phyloP scores from a whole-genome alignment of 2,329 filamentous ascomycete species.

The Alternaria infectoria region DNA sequence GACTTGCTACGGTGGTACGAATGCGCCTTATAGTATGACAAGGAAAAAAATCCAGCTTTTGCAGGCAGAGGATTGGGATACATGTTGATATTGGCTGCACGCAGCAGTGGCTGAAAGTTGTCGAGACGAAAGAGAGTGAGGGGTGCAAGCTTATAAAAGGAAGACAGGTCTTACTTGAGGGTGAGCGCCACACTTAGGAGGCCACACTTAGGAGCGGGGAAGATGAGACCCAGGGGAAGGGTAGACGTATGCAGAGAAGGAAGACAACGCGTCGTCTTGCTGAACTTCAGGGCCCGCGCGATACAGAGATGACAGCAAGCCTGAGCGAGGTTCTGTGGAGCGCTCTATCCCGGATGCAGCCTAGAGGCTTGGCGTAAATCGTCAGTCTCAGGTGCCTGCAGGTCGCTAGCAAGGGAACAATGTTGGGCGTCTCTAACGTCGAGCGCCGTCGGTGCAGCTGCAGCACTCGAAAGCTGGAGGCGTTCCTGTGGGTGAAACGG shows the following conservation, averaged over 20 bases:
- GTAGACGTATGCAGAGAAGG: constrained; percentile 33
- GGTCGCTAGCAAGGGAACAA: constrained; percentile 10
- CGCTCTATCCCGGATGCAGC: constrained; percentile 26
- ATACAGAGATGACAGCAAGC: constrained; percentile 36
- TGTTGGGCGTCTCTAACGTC: constrained; percentile 15
- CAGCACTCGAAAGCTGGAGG: constrained; percentile 9
- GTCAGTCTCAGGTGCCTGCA: constrained; percentile 15
- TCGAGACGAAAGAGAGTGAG: constrained; percentile 11
- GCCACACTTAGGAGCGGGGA: constrained; percentile 37
- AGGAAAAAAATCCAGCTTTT: constrained; percentile 13
- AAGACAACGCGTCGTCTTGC: constrained; percentile 30
- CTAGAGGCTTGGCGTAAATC: constrained; percentile 29
- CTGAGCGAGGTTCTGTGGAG: constrained; percentile 31
- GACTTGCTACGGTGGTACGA: constrained; percentile 40
- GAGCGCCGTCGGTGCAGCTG: neutral
- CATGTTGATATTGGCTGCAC: constrained; percentile 11
- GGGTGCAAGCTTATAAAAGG: neutral
- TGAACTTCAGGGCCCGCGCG: constrained; percentile 22
- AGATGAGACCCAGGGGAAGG: constrained; percentile 24
- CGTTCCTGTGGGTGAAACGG: neutral
- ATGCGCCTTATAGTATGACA: constrained; percentile 33
- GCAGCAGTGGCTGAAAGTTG: constrained; percentile 18
- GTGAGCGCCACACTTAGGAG: constrained; percentile 30
- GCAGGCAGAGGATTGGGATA: constrained; percentile 4
- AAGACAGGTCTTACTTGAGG: constrained; percentile 36